Evolutionary conservation across 495 filamentous ascomycete species (phyloP).

Genomic region (Bryoglossum gracile): DNA sequence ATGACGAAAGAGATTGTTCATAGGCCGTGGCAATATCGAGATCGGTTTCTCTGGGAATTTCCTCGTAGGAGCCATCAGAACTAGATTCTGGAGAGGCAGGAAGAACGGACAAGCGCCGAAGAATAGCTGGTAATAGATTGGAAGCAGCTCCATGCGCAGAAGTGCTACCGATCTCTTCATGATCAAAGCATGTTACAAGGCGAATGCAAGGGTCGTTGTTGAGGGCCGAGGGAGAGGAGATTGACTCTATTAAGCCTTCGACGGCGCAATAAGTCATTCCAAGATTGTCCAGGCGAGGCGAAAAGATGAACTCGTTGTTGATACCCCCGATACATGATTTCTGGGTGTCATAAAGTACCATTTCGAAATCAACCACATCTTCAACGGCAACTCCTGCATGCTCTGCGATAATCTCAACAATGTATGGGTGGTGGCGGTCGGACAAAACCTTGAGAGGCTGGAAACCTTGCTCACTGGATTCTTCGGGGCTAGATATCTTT

Average conservation of each 20-base stretch:
- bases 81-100: conserved; percentile 39
- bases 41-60: conserved; percentile 41
- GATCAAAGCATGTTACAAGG: conserved; percentile 87
- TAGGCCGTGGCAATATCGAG: conserved; percentile 66
- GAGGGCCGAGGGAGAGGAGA: conserved; percentile 52
- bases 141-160: conserved; percentile 92
- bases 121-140: conserved; percentile 80
- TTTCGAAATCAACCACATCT: conserved; percentile 87
- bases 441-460: conserved; percentile 66
- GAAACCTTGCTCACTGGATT: conserved; percentile 43
- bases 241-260: conserved; percentile 71
- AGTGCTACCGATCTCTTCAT: conserved; percentile 91
- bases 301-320: conserved; percentile 91
- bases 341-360: conserved; percentile 93
- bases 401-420: conserved; percentile 80
- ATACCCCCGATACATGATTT: conserved; percentile 81
- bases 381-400: conserved; percentile 60
- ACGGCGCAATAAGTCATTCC: conserved; percentile 90
- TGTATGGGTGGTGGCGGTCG: conserved; percentile 81
- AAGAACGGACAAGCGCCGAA: conserved; percentile 79
- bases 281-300: conserved; percentile 86
- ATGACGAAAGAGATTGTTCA: conserved; percentile 86
- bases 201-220: conserved; percentile 76
- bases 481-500: conserved; percentile 29
- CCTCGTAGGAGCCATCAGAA: conserved; percentile 44